Conservation (phyloP, 345 rosid genomes). For the Erodium maritimum region DNA sequence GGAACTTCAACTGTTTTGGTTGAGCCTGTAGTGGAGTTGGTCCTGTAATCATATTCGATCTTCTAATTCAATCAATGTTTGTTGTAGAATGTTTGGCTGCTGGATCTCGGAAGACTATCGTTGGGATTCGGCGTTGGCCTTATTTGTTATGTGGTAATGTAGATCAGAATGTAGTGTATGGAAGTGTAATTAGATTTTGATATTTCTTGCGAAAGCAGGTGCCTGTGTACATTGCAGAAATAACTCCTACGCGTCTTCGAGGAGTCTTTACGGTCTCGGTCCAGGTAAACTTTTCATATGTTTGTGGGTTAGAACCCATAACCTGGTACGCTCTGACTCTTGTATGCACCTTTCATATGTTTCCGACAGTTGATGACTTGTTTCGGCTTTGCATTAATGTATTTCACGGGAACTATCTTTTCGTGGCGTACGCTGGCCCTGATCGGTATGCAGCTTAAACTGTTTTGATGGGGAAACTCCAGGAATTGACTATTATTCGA, state of each 20-base stretch:
- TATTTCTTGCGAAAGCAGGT: slow-evolving; percentile 4
- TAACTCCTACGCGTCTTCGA: slow-evolving; percentile 15
- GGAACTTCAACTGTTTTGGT: too few species aligned
- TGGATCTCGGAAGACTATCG: slow-evolving; percentile 23
- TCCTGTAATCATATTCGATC: too few species aligned
- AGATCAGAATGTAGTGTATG: background rate
- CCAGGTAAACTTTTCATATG: slow-evolving; percentile 8
- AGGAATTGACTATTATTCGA: too few species aligned
- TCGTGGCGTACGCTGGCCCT: slow-evolving; percentile 27
- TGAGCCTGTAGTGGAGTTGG: too few species aligned
- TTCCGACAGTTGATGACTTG: slow-evolving; percentile 12
- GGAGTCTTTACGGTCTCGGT: slow-evolving; percentile 17
- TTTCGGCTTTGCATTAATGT: slow-evolving; percentile 13
- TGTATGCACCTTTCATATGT: too few species aligned
- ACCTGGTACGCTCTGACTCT: too few species aligned
- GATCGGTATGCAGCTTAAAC: slow-evolving; percentile 6
- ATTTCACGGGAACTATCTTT: slow-evolving; percentile 16
- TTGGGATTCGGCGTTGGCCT: slow-evolving; percentile 21
- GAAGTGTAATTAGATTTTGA: background rate
- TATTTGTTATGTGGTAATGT: slow-evolving; percentile 18
- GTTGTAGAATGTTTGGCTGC: slow-evolving; percentile 20
- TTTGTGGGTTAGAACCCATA: too few species aligned
- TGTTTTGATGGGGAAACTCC: too few species aligned
- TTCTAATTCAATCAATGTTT: too few species aligned
- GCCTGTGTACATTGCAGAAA: slow-evolving; percentile 21